phyloP scores from a whole-genome alignment of 1,284 basidiomycete genomes.

The Trichosporon sp. region DNA sequence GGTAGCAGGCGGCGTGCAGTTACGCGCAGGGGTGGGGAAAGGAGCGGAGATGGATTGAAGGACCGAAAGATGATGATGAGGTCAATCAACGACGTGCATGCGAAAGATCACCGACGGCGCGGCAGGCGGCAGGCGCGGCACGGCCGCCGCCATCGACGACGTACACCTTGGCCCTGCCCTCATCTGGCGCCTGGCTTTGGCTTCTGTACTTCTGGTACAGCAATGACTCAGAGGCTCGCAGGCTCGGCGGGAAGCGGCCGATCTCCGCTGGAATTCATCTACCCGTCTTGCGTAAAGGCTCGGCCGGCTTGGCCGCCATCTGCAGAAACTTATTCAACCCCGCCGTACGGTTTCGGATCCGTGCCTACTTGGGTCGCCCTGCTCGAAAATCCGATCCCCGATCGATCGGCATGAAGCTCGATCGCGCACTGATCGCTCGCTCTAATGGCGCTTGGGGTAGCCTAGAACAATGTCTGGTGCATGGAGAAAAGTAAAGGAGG shows the following conservation, averaged over 20 bases:
- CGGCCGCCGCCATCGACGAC: background rate
- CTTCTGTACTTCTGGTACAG: too few species aligned
- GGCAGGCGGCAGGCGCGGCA: background rate
- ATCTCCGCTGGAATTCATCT: background rate
- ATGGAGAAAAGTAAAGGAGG: too few species aligned
- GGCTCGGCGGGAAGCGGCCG: background rate
- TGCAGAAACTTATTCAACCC: background rate
- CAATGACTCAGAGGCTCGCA: background rate
- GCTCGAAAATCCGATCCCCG: background rate
- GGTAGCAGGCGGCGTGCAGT: too few species aligned
- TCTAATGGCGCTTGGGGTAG: too few species aligned
- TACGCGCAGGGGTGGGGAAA: background rate
- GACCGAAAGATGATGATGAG: too few species aligned
- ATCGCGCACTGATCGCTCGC: too few species aligned
- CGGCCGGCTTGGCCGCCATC: background rate
- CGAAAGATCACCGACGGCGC: background rate
- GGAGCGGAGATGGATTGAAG: too few species aligned
- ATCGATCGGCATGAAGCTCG: background rate
- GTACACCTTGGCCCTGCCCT: background rate
- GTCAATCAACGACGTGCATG: too few species aligned
- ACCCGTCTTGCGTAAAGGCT: background rate
- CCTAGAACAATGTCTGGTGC: too few species aligned
- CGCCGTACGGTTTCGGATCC: background rate
- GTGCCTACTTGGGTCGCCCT: background rate
- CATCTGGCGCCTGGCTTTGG: too few species aligned